phyloP scores from a whole-genome alignment of 495 filamentous ascomycete genomes.

The Schizothecium vesticola region DNA sequence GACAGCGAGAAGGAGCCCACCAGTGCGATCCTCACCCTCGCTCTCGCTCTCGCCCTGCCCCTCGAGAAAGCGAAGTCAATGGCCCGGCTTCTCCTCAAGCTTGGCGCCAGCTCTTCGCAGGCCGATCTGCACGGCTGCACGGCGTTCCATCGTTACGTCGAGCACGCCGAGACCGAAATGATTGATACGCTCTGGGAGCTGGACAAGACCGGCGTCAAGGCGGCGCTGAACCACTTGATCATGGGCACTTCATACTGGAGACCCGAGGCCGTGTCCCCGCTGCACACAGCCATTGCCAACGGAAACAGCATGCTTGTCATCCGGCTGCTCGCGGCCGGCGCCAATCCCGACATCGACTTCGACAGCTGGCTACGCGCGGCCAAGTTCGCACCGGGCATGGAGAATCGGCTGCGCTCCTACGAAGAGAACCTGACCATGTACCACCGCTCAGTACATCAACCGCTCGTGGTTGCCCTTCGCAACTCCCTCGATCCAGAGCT shows the following conservation, averaged over 20 bases:
- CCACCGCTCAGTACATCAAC: constrained; percentile 44
- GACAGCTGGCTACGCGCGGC: constrained; percentile 18
- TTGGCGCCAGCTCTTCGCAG: constrained; percentile 68
- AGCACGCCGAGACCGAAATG: constrained; percentile 42
- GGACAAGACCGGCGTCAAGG: constrained; percentile 54
- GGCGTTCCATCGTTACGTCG: constrained; percentile 53
- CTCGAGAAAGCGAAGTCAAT: constrained; percentile 55
- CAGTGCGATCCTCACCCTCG: constrained; percentile 53
- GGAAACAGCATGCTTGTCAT: too few relatives aligned
- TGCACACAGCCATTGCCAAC: constrained; percentile 30
- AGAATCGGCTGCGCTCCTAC: constrained; percentile 24
- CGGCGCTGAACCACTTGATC: constrained; percentile 58
- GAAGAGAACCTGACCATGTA: constrained; percentile 42
- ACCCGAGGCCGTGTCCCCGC: constrained; percentile 35
- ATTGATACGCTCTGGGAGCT: constrained; percentile 51
- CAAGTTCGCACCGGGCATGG: constrained; percentile 27
- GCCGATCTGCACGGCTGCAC: constrained; percentile 56
- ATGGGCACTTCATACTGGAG: constrained; percentile 23
- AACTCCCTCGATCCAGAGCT: constrained; percentile 43
- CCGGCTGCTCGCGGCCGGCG: too few relatives aligned
- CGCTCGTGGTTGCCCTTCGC: constrained; percentile 55
- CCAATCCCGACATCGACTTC: background rate
- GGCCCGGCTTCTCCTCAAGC: constrained; percentile 53
- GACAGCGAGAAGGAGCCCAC: constrained; percentile 41
- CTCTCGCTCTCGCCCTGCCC: constrained; percentile 54